Evolutionary conservation across 352 stramenopile species (phyloP).

Genomic region (Phytopythium sindhum): DNA sequence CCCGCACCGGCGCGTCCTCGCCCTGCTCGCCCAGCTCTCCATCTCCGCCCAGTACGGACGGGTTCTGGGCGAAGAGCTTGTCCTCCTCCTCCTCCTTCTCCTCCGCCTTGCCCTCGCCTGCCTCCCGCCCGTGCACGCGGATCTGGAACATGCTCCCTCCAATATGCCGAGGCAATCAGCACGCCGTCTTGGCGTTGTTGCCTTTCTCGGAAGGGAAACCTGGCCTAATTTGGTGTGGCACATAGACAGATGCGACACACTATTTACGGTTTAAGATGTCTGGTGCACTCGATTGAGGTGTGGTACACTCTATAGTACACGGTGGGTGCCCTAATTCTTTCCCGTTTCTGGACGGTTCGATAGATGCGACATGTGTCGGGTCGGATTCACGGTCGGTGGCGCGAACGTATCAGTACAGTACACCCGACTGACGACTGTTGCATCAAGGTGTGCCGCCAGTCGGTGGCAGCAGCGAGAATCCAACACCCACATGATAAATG

Average conservation of each 20-base stretch:
- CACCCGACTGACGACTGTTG: no score
- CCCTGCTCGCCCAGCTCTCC: conserved; percentile 12
- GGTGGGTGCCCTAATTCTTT: no score
- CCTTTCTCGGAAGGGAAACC: conserved; percentile 1
- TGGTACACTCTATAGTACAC: no score
- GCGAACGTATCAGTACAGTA: no score
- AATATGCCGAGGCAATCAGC: neutral
- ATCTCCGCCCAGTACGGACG: conserved; percentile 13
- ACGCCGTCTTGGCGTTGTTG: neutral
- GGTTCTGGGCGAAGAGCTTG: conserved; percentile 6
- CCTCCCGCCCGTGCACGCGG: conserved; percentile 47
- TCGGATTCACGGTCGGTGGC: no score
- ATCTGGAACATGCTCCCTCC: conserved; percentile 74
- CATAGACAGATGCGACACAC: no score
- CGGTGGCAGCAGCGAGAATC: conserved; percentile 5
- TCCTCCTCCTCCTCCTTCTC: conserved; percentile 38
- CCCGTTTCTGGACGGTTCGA: no score
- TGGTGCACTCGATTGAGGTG: no score
- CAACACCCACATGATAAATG: neutral
- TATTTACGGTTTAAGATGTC: no score
- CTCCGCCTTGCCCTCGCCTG: conserved; percentile 5
- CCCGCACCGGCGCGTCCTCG: conserved; percentile 17
- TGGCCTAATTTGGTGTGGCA: neutral
- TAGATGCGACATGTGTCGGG: neutral
- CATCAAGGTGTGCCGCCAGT: neutral